These are phyloP conservation scores for Penicillium verrucosum DNA, from an alignment of 2,329 filamentous ascomycete genomes.

Conservation along the genomic window DNA sequence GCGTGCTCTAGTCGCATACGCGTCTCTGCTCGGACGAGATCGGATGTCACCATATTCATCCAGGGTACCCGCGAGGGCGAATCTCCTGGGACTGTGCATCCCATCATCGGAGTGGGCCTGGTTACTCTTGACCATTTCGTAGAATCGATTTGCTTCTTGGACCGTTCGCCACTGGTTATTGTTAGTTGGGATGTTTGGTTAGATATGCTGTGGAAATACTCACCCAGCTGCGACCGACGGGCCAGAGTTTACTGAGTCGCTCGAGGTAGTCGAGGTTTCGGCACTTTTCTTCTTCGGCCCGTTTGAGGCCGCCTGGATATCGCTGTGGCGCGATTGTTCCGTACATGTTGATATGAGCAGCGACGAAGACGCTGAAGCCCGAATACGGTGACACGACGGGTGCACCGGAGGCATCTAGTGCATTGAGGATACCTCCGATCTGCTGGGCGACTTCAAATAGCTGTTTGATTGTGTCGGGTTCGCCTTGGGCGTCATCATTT, in stretches of 20 bases:
- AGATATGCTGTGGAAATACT: background rate
- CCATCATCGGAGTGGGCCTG: slow-evolving; percentile 21
- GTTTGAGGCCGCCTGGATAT: slow-evolving; percentile 32
- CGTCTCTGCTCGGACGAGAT: slow-evolving; percentile 25
- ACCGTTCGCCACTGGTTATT: slow-evolving; percentile 33
- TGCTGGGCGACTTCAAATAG: slow-evolving; percentile 35
- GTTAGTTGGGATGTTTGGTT: background rate
- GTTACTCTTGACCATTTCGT: slow-evolving; percentile 31
- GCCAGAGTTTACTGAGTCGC: slow-evolving; percentile 33
- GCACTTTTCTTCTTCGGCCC: slow-evolving; percentile 33
- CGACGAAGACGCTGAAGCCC: slow-evolving; percentile 38
- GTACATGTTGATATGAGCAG: slow-evolving; percentile 41
- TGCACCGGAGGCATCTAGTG: slow-evolving; percentile 31
- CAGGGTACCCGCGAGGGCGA: slow-evolving; percentile 33
- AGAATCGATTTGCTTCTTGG: slow-evolving; percentile 37
- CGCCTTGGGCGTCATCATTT: slow-evolving; percentile 12
- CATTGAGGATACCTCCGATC: slow-evolving; percentile 31
- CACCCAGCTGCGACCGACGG: slow-evolving; percentile 37
- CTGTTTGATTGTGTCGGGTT: slow-evolving; percentile 28
- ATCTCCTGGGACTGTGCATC: slow-evolving; percentile 27
- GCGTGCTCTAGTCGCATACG: slow-evolving; percentile 11
- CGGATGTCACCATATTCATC: slow-evolving; percentile 40
- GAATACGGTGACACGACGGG: slow-evolving; percentile 38
- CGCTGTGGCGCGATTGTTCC: slow-evolving; percentile 33
- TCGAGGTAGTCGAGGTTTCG: slow-evolving; percentile 35